Evolutionary conservation across 495 filamentous ascomycete genomes (phyloP), one percentile per base, ranked within the genome.

Genomic region (Haplographium delicatum): DNA sequence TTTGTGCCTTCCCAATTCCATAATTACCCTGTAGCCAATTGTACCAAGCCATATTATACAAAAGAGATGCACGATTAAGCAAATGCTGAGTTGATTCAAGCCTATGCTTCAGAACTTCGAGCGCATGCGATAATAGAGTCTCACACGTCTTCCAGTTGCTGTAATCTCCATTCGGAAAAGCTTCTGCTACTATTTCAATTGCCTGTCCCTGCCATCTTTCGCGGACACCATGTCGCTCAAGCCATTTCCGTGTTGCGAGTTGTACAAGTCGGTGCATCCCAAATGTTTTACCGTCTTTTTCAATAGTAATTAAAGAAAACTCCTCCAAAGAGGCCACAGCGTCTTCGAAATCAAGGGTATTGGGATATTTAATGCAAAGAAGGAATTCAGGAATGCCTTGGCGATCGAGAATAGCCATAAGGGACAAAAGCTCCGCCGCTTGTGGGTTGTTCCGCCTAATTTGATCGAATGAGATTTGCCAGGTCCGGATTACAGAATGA

Each of bases 401-500:
- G 9, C 63, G 64, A 37, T 74, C 64, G 5, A 76, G 40, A 44
- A 67, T 66, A 24, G 66, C 60, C 52, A 76, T 71, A 28, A 72
- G 62, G 3, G 61, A 65, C 18, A 79, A 52, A 35, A 67, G 59
- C 2, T 74, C 68, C 6, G 63, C 62, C 26, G 75, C 71, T 5
- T 58, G 24, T 15, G 60, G 50, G 47, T 63, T 51, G 1, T 44
- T 49, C 8, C 38, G 27, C 8, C 49, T 60, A 20, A 78, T 75
- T 31, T 71, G 68, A 9, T 72, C 54, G 27, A 76, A 74, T 6
- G 73, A 78, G 18, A 77, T 59, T n/a, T 69, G 52, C 72, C 68
- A 77, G 5, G 74, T 78, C 5, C 50, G 59, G 10, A 64, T 57
- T 0, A 78, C 62, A 0, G 71, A 62, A 50, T 75, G 74, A 8